Evolutionary conservation across 805 yeast species (phyloP).

Genomic region (Monosporozyma yasuniensis): DNA sequence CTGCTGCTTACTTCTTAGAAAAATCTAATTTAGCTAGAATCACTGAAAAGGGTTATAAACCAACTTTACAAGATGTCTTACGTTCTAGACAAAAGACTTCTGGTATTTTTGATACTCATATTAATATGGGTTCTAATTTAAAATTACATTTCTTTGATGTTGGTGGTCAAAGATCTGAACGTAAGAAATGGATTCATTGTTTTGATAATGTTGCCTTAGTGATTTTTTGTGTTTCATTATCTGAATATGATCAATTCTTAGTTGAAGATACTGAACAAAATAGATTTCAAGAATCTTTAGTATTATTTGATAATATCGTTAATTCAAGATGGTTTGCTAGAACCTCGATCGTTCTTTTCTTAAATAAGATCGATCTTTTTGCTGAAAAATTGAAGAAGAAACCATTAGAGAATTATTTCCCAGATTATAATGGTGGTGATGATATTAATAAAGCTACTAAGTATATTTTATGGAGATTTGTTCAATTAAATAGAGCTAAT

Average conservation of each 20-base stretch:
- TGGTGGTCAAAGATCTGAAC: conserved; percentile 93
- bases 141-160: conserved; percentile 69
- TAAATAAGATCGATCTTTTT: conserved; percentile 85
- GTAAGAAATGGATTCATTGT: conserved; percentile 96
- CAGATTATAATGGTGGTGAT: conserved; percentile 85
- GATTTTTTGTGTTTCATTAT: conserved; percentile 82
- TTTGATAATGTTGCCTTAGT: conserved; percentile 87
- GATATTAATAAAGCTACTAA: conserved; percentile 87
- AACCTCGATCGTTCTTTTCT: conserved; percentile 75
- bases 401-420: conserved; percentile 75
- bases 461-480: conserved; percentile 83
- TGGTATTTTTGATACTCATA: conserved; percentile 78
- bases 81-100: conserved; percentile 88
- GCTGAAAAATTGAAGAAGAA: conserved; percentile 75
- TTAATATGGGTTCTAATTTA: conserved; percentile 57
- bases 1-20: conserved; percentile 69
- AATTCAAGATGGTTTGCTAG: conserved; percentile 89
- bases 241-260: conserved; percentile 83
- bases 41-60: conserved; percentile 47
- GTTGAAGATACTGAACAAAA: conserved; percentile 70
- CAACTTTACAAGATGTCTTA: conserved; percentile 67
- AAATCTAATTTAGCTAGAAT: conserved; percentile 42
- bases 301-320: conserved; percentile 80
- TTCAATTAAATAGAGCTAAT: conserved; percentile 74
- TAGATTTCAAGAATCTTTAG: conserved; percentile 71